A percentile compares a stretch with the other conserved stretches of the same genome.
phyloP scores from a whole-genome alignment of 768 basidiomycete species.

The Russula sp. region DNA sequence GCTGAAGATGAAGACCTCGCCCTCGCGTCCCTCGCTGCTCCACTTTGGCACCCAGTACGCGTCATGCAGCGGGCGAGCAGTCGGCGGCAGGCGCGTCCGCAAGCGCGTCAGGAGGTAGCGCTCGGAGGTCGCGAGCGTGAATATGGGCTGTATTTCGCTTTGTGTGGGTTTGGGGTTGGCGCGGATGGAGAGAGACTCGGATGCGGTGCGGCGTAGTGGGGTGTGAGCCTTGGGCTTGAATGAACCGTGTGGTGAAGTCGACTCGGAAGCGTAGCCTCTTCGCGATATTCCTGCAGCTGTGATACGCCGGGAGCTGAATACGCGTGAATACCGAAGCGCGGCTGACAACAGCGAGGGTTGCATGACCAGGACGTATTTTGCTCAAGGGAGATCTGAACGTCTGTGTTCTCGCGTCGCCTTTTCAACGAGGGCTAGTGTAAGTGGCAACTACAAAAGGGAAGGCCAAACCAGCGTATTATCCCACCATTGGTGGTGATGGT shows the following conservation, averaged over 20 bases:
- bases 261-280: constrained; percentile 11
- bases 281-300: neutral
- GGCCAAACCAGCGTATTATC: neutral
- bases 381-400: neutral
- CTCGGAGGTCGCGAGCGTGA: constrained; percentile 84
- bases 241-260: neutral
- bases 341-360: neutral
- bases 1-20: constrained; percentile 84
- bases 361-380: neutral
- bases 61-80: constrained; percentile 61
- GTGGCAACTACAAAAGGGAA: neutral
- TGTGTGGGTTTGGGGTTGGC: constrained; percentile 82
- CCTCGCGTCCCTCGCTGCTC: constrained; percentile 46
- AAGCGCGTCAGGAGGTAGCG: constrained; percentile 67
- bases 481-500: neutral
- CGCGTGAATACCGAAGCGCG: neutral
- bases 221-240: constrained; percentile 76
- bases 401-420: neutral
- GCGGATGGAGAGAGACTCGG: constrained; percentile 81
- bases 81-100: constrained; percentile 45
- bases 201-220: constrained; percentile 73
- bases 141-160: constrained; percentile 69
- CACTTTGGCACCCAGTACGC: constrained; percentile 76
- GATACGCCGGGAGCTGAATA: neutral
- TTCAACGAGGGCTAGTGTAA: neutral